These are phyloP conservation scores for Trifolium pratense DNA, from an alignment of 306 rosid species.

Conservation along the genomic window DNA sequence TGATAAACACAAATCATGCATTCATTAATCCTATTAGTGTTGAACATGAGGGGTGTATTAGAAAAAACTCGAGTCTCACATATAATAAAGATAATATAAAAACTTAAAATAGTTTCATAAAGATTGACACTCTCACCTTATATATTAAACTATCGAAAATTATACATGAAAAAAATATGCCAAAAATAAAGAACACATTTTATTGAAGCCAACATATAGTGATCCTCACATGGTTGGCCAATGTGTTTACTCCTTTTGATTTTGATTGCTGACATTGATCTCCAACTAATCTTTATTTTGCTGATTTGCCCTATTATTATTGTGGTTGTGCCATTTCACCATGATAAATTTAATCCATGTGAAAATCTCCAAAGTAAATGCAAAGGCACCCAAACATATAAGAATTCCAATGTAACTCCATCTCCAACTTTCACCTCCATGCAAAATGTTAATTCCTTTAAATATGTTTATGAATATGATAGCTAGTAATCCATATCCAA, in stretches of 20 bases:
- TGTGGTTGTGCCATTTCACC: not conserved
- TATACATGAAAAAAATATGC: not conserved
- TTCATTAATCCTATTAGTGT: no score
- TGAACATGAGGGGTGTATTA: no score
- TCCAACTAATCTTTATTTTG: not conserved
- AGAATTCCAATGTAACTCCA: conserved; percentile 67
- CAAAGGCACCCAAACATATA: conserved; percentile 38
- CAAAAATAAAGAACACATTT: not conserved
- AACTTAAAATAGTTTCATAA: no score
- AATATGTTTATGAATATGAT: conserved; percentile 65
- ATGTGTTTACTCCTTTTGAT: conserved; percentile 1
- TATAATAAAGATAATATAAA: no score
- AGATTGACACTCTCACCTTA: no score
- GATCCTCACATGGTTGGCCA: not conserved
- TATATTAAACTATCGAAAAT: not conserved
- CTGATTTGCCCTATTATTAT: not conserved
- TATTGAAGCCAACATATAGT: not conserved
- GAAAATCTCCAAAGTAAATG: conserved; percentile 51
- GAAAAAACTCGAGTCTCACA: no score
- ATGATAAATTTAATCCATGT: conserved; percentile 53
- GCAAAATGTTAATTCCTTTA: conserved; percentile 67
- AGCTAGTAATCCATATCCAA: conserved; percentile 68
- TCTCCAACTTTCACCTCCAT: conserved; percentile 54
- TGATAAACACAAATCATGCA: no score
- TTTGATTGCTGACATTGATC: not conserved